A percentile compares a stretch with the other conserved stretches of the same genome.
These are phyloP conservation scores for Zymoseptoria passerinii DNA, from an alignment of 2,329 filamentous ascomycete species.

Conservation along the genomic window DNA sequence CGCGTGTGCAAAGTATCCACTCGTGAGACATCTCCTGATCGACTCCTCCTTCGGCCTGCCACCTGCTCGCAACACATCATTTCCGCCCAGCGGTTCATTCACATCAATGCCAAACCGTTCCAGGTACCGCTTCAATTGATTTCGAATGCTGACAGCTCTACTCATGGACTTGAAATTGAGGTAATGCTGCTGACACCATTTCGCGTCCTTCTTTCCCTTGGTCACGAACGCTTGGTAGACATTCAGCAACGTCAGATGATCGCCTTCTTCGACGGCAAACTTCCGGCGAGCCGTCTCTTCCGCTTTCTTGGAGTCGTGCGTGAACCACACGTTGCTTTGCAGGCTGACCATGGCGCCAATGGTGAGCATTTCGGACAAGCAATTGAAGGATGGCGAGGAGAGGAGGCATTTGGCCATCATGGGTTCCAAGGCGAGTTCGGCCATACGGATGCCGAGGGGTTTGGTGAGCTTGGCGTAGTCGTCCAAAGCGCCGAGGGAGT, in stretches of 20 bases:
- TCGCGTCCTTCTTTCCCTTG: slow-evolving; percentile 70
- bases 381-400: slow-evolving; percentile 64
- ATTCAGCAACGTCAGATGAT: slow-evolving; percentile 86
- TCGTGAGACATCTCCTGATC: slow-evolving; percentile 75
- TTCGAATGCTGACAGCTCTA: slow-evolving; percentile 75
- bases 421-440: slow-evolving; percentile 83
- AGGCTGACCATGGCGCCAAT: slow-evolving; percentile 92
- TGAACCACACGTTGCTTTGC: slow-evolving; percentile 74
- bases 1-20: slow-evolving; percentile 87
- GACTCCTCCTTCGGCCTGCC: slow-evolving; percentile 53
- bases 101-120: slow-evolving; percentile 71
- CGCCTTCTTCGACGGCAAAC: slow-evolving; percentile 88
- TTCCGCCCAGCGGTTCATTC: slow-evolving; percentile 50
- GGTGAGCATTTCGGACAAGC: slow-evolving; percentile 75
- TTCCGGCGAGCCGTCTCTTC: slow-evolving; percentile 67
- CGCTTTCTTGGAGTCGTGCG: slow-evolving; percentile 65
- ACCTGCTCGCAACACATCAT: slow-evolving; percentile 31
- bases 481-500: slow-evolving; percentile 77
- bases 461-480: slow-evolving; percentile 83
- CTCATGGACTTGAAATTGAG: slow-evolving; percentile 80
- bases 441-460: slow-evolving; percentile 83
- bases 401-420: slow-evolving; percentile 92
- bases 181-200: slow-evolving; percentile 79
- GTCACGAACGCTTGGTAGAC: slow-evolving; percentile 85
- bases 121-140: slow-evolving; percentile 77